Percentiles rank a stretch among this genome's conserved stretches.
phyloP scores from a whole-genome alignment of 306 rosid species.

The Glycyrrhiza uralensis region DNA sequence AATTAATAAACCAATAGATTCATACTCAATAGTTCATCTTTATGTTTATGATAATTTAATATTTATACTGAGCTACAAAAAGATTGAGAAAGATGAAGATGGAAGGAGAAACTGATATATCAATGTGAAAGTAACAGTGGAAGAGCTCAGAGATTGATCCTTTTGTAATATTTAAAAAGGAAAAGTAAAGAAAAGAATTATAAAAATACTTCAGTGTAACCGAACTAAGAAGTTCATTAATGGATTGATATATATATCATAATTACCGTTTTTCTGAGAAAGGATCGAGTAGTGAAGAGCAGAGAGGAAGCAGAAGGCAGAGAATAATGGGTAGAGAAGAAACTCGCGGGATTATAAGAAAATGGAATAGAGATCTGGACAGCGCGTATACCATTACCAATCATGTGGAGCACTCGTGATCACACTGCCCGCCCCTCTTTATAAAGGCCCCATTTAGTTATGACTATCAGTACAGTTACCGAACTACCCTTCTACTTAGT shows the following conservation, averaged over 20 bases:
- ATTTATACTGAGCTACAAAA: too few species aligned
- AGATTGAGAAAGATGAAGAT: too few species aligned
- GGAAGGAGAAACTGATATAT: too few species aligned
- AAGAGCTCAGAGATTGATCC: too few species aligned
- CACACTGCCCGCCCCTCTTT: conserved; percentile 1
- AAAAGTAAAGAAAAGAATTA: neutral
- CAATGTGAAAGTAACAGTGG: too few species aligned
- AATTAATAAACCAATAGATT: too few species aligned
- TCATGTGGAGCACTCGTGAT: conserved; percentile 27
- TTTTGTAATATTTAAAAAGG: neutral
- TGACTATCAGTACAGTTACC: conserved; percentile 32
- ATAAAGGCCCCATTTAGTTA: conserved; percentile 35
- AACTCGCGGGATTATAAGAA: conserved; percentile 11
- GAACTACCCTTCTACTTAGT: conserved; percentile 34
- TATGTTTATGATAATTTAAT: too few species aligned
- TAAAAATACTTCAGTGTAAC: neutral
- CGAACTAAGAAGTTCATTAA: neutral
- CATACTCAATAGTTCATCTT: too few species aligned
- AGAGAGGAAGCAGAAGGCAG: conserved; percentile 11
- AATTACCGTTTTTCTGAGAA: neutral
- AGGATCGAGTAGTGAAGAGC: neutral
- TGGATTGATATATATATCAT: neutral
- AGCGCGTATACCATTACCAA: neutral
- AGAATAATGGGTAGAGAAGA: neutral
- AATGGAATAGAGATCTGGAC: neutral